These are phyloP conservation scores for Stentor roeselii DNA, from an alignment of 73 alveolate genomes.

Conservation along the genomic window DNA sequence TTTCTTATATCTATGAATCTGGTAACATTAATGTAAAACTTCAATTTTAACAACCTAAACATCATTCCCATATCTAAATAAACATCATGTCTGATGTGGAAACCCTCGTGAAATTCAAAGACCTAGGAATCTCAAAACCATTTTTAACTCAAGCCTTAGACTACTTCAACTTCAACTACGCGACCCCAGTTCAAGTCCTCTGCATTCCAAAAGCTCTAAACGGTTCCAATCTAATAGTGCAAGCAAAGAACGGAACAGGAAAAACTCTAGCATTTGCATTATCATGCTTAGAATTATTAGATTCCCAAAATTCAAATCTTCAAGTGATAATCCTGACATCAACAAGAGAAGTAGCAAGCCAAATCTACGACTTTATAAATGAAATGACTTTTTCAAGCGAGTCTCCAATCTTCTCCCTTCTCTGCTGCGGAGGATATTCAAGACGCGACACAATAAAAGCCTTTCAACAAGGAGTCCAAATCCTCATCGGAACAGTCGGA, in stretches of 20 bases:
- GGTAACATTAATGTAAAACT: no score
- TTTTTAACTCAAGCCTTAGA: slow-evolving; percentile 67
- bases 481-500: slow-evolving; percentile 92
- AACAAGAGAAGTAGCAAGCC: slow-evolving; percentile 95
- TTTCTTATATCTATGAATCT: no score
- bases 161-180: slow-evolving; percentile 66
- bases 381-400: slow-evolving; percentile 78
- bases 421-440: slow-evolving; percentile 89
- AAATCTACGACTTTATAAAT: slow-evolving; percentile 77
- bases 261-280: slow-evolving; percentile 93
- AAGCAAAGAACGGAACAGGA: slow-evolving; percentile 98
- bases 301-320: slow-evolving; percentile 57
- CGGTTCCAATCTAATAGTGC: slow-evolving; percentile 81
- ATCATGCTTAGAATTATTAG: slow-evolving; percentile 78
- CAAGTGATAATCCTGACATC: slow-evolving; percentile 87
- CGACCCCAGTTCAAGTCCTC: slow-evolving; percentile 87
- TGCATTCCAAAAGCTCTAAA: slow-evolving; percentile 69
- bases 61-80: no score
- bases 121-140: slow-evolving; percentile 55
- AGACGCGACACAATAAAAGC: slow-evolving; percentile 77
- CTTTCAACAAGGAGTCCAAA: slow-evolving; percentile 78
- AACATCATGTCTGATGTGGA: neutral
- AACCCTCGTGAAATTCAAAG: slow-evolving; percentile 54
- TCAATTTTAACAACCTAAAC: no score
- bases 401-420: slow-evolving; percentile 85